A percentile compares a stretch with the other conserved stretches of the same genome.
phyloP scores from a whole-genome alignment of 2,329 filamentous ascomycete genomes.

The Nigrograna mackinnonii region DNA sequence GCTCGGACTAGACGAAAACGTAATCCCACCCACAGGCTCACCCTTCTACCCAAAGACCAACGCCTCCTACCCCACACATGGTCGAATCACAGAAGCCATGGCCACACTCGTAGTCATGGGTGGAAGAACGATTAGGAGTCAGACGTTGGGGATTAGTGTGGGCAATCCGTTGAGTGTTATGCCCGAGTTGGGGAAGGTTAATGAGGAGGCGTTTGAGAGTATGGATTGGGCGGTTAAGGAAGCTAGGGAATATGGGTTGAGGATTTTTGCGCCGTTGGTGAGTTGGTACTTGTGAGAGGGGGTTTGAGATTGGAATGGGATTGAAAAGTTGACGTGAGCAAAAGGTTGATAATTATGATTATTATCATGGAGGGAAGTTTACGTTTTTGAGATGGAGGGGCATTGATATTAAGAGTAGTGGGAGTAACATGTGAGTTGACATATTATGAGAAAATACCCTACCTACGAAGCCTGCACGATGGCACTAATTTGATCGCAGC shows the following conservation, averaged over 20 bases:
- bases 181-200: constrained; percentile 44
- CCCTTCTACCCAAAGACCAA: constrained; percentile 51
- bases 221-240: constrained; percentile 55
- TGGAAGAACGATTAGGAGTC: constrained; percentile 50
- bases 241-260: constrained; percentile 49
- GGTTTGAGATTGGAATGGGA: background rate
- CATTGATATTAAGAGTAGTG: constrained; percentile 44
- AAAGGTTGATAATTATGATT: constrained; percentile 52
- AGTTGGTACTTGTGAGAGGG: constrained; percentile 2
- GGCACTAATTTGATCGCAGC: constrained; percentile 22
- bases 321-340: constrained; percentile 3
- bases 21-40: constrained; percentile 46
- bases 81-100: constrained; percentile 52
- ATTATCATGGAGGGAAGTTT: constrained; percentile 57
- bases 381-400: constrained; percentile 53
- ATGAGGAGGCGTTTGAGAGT: constrained; percentile 48
- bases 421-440: constrained; percentile 7
- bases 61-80: constrained; percentile 52
- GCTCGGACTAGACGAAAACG: constrained; percentile 57
- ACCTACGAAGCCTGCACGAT: too few species aligned
- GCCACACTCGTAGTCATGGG: constrained; percentile 49
- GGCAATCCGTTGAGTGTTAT: constrained; percentile 54
- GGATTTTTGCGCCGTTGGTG: constrained; percentile 48
- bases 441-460: background rate
- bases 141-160: constrained; percentile 52